Evolutionary conservation across 2,329 filamentous ascomycete species (phyloP), one percentile per base, ranked within the genome.

Genomic region (Penicillium sp.): DNA sequence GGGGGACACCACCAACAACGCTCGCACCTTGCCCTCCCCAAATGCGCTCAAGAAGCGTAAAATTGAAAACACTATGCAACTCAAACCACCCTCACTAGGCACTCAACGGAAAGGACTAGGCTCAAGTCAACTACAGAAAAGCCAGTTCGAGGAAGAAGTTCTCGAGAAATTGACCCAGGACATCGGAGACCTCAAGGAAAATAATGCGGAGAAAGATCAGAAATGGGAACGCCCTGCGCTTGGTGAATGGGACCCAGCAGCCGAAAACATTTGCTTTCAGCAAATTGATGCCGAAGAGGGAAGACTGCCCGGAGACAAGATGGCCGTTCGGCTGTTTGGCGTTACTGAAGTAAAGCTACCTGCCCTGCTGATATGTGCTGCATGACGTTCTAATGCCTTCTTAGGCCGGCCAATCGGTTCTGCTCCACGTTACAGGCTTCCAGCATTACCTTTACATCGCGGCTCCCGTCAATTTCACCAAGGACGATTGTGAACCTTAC

Each of bases 111-210:
- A 75, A 47, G 50, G 59, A 2, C 56, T 57, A 16, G 74, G 77
- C 46, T 90, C 84, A 1, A 89, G 77, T 52, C 62, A 66, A 41
- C 59, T 61, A 7, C 86, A 89, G 64, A 95, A 94, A 69, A 95
- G 88, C 61, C 77, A 84, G 38, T 98, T 98, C 61, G 92, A 96
- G 66, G 82, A 84, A 41, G 88, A 95, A 60, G 86, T 95, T 2
- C 74, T 98, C 45, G 90, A 95, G 73, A 95, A 94, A 71, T 77
- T 98, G 65, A 92, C 87, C 45, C 90, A 96, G 65, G 88, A 95
- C 59, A 89, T 96, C 45, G 82, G 78, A 15, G 84, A 82, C 13
- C 72, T 93, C 51, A 95, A 89, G 71, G 75, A 85, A 55, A 85
- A 76, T 64, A 96, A 93, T 65, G 75, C 85, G 2, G 92, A 98